Evolutionary conservation across 2,329 filamentous ascomycete genomes (phyloP).

Genomic region (Emericellopsis cladophorae): DNA sequence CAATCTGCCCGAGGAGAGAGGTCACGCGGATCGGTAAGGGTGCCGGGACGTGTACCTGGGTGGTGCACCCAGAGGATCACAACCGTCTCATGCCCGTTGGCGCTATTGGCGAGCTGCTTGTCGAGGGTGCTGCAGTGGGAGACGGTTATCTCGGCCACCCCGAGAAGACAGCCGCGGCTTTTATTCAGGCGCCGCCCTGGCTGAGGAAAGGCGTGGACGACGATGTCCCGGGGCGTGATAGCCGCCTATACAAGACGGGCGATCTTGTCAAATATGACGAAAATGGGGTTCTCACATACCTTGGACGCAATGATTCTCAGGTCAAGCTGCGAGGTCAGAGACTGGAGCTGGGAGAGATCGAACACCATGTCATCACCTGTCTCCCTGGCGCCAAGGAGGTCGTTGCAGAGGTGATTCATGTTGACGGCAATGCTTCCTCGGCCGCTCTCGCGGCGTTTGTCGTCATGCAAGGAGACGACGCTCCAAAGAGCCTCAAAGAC

Average conservation of each 20-base stretch:
- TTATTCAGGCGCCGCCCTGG: constrained; percentile 15
- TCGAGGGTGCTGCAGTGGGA: constrained; percentile 13
- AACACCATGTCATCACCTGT: constrained; percentile 3
- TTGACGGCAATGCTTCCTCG: no score
- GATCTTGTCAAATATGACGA: constrained; percentile 29
- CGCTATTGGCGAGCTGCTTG: constrained; percentile 11
- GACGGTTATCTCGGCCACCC: constrained; percentile 10
- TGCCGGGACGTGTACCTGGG: constrained; percentile 9
- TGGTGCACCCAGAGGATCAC: constrained; percentile 15
- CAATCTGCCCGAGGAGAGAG: background rate
- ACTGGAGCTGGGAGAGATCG: constrained; percentile 25
- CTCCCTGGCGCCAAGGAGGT: no score
- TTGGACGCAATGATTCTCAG: constrained; percentile 28
- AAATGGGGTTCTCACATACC: constrained; percentile 25
- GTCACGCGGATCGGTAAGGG: constrained; percentile 2
- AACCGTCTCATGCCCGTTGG: constrained; percentile 12
- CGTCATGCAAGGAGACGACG: no score
- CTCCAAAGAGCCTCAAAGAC: no score
- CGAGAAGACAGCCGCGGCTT: constrained; percentile 12
- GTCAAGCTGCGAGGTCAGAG: constrained; percentile 27
- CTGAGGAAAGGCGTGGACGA: no score
- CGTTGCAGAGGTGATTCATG: no score
- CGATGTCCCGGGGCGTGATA: no score
- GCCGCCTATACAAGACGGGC: constrained; percentile 28
- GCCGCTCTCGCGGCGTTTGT: no score